phyloP scores from a whole-genome alignment of 768 basidiomycete species.

The Chiua virens region DNA sequence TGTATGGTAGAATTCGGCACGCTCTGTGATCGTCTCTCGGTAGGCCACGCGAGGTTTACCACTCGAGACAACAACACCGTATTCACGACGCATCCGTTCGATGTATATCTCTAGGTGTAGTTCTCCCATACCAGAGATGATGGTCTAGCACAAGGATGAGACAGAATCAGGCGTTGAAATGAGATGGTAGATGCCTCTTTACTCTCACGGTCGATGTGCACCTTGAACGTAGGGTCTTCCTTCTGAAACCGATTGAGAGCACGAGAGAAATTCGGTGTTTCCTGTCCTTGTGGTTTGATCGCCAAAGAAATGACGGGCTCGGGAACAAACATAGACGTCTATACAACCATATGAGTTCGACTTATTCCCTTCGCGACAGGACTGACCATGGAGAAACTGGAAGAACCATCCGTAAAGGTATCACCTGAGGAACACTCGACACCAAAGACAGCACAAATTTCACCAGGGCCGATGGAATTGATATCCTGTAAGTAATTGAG shows the following conservation, averaged over 20 bases:
- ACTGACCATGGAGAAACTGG: conserved; percentile 88
- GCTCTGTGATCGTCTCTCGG: conserved; percentile 88
- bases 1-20: conserved; percentile 82
- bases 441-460: conserved; percentile 99
- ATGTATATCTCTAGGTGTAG: conserved; percentile 98
- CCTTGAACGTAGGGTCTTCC: conserved; percentile 98
- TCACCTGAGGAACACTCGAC: conserved; percentile 98
- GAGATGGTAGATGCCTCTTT: conserved; percentile 66
- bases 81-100: conserved; percentile 98
- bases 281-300: conserved; percentile 87
- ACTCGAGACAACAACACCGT: conserved; percentile 88
- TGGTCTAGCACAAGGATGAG: conserved; percentile 59
- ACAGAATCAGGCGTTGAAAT: not conserved
- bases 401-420: conserved; percentile 93
- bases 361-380: not conserved
- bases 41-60: conserved; percentile 97
- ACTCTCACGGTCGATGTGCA: conserved; percentile 91
- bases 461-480: conserved; percentile 90
- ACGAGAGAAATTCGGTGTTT: conserved; percentile 95
- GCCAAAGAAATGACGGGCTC: conserved; percentile 97
- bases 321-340: conserved; percentile 99
- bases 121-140: conserved; percentile 99
- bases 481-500: conserved; percentile 63
- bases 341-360: conserved; percentile 3
- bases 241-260: conserved; percentile 97